Evolutionary conservation across 352 stramenopile genomes (phyloP).

Genomic region (Globisporangium spiculum): DNA sequence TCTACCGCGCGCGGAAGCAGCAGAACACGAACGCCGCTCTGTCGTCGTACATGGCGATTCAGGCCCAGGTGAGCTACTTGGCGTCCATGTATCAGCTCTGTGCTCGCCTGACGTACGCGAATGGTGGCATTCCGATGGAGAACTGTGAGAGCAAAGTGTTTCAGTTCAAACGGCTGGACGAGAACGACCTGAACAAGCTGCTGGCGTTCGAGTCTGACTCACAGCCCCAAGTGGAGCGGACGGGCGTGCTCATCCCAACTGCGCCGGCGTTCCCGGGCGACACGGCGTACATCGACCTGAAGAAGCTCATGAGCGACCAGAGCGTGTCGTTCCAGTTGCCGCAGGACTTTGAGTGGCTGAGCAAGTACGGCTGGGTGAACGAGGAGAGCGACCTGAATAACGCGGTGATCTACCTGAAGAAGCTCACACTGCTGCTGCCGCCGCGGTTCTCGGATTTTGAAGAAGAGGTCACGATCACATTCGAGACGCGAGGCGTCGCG

Average conservation of each 20-base stretch:
- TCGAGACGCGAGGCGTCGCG: background rate
- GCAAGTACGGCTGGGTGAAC: conserved; percentile 6
- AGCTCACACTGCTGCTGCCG: conserved; percentile 1
- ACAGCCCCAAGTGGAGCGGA: background rate
- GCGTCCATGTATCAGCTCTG: conserved; percentile 5
- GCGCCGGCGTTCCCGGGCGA: background rate
- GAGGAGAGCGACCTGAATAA: background rate
- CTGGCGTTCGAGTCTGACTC: background rate
- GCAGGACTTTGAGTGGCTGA: conserved; percentile 3
- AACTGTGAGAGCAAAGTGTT: background rate
- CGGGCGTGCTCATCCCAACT: background rate
- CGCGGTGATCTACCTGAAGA: background rate
- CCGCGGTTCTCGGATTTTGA: conserved; percentile 3
- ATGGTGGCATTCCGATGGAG: background rate
- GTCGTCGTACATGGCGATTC: background rate
- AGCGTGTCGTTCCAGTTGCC: background rate
- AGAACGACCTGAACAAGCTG: background rate
- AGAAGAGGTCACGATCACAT: background rate
- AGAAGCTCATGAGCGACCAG: conserved; percentile 2
- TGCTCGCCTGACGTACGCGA: background rate
- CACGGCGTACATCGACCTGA: conserved; percentile 1
- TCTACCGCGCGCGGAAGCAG: background rate
- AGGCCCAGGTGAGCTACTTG: background rate
- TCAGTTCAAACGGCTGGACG: background rate
- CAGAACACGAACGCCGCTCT: conserved; percentile 5